These are phyloP conservation scores for Rhizophora apiculata DNA, from an alignment of 345 rosid genomes.

Conservation along the genomic window DNA sequence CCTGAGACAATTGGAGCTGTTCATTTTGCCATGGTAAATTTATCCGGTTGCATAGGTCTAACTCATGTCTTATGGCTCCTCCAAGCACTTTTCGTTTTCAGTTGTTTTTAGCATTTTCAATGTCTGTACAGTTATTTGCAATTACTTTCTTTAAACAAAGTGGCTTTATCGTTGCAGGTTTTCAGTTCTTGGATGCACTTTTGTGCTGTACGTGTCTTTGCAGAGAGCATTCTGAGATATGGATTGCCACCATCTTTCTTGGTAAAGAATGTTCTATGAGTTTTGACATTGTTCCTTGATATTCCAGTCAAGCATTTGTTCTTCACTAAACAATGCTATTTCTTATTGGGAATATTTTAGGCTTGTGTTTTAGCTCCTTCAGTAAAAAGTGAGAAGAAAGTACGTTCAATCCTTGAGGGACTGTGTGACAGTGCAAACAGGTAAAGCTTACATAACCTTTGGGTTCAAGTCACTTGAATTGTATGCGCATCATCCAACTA, in stretches of 20 bases:
- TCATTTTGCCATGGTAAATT: background rate
- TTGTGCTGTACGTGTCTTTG: constrained; percentile 90
- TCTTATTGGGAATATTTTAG: constrained; percentile 41
- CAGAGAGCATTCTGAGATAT: constrained; percentile 97
- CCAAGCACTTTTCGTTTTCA: too few species aligned
- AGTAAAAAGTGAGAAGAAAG: constrained; percentile 85
- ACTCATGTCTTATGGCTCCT: background rate
- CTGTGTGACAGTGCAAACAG: constrained; percentile 71
- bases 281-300: background rate
- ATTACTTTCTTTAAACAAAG: background rate
- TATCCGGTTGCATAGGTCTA: background rate
- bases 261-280: constrained; percentile 42
- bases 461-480: background rate
- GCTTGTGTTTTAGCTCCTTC: constrained; percentile 86
- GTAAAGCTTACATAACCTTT: constrained; percentile 35
- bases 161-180: constrained; percentile 50
- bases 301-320: constrained; percentile 12
- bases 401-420: constrained; percentile 83
- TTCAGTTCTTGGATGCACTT: constrained; percentile 99
- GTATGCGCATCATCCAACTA: background rate
- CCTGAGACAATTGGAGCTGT: background rate
- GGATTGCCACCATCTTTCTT: constrained; percentile 95
- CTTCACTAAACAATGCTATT: constrained; percentile 12
- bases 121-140: too few species aligned
- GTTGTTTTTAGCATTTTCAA: too few species aligned